Evolutionary conservation across 176 grass and related monocot species (phyloP), one percentile per base, ranked within the genome.

Genomic region (Paspalum notatum): DNA sequence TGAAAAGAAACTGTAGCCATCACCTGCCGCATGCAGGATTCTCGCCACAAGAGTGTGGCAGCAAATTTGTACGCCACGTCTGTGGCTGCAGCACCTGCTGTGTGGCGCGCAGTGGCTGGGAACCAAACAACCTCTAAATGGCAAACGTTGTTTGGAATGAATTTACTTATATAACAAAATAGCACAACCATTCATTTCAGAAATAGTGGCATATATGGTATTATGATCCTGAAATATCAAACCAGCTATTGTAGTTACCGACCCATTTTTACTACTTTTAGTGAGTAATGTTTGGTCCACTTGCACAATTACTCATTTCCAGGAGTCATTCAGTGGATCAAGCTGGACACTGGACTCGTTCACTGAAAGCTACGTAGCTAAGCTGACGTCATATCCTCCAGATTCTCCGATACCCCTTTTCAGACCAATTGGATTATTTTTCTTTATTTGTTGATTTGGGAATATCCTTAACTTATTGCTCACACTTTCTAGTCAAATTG

Each of bases 311-410:
- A 38, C 37, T 3, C 50, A 27, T 80, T 90, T 83, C 62, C 95
- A 98, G 95, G 88, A 90, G 17, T 85, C 82, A 32, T 85, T 85
- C n/a, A 76, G 78, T 42, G 82, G 74, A 85, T 93, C 92, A 87
- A 80, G 83, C 47, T 91, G 92, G 82, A 95, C 95, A 38, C 40
- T 98, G 37, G 90, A 98, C 52, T 95, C 84, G 4, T 98, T 98
- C 71, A 91, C 56, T 75, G 88, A 95, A 90, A 86, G 15, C 74
- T 98, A 91, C 75, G 18, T 84, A 18, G 45, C 78, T 64, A 91
- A 90, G 61, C 76, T 98, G 76, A 94, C 95, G 81, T 98, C 92
- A 98, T 98, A 98, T 98, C 95, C 92, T 95, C 50, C 14, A 55
- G 2, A 91, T 32, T 70, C 74, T 17, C 50, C 18, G 9, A 52